Percentiles rank a stretch among this genome's conserved stretches.
These are phyloP conservation scores for Aspergillus hancockii DNA, from an alignment of 495 filamentous ascomycete genomes.

Conservation along the genomic window DNA sequence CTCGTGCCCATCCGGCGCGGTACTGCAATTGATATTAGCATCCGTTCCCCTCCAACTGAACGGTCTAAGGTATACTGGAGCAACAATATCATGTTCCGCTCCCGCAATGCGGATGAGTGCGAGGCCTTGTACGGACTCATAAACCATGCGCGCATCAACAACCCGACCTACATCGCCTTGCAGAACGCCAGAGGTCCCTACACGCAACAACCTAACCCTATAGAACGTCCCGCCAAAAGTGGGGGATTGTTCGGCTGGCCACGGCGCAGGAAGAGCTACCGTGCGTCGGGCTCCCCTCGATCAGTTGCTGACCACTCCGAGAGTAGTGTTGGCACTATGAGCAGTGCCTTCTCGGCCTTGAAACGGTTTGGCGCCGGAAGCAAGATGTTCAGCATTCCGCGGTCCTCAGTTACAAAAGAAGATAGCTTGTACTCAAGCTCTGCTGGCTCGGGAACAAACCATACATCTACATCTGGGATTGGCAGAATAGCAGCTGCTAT, in stretches of 20 bases:
- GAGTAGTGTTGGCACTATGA: constrained; percentile 59
- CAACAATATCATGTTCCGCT: constrained; percentile 87
- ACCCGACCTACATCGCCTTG: constrained; percentile 83
- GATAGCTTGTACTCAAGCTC: constrained; percentile 63
- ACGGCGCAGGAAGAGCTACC: constrained; percentile 56
- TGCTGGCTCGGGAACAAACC: constrained; percentile 46
- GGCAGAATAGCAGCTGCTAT: constrained; percentile 56
- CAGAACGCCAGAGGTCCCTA: constrained; percentile 63
- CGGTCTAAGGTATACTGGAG: constrained; percentile 70
- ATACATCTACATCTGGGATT: constrained; percentile 54
- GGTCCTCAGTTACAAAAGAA: constrained; percentile 56
- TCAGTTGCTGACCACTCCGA: constrained; percentile 57
- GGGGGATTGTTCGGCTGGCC: constrained; percentile 49
- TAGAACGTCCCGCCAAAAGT: constrained; percentile 33
- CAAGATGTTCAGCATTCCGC: constrained; percentile 77
- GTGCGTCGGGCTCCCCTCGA: constrained; percentile 54
- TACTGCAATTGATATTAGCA: constrained; percentile 89
- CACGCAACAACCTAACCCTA: constrained; percentile 30
- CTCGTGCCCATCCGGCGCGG: constrained; percentile 84
- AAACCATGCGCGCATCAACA: constrained; percentile 80
- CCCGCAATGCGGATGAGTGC: constrained; percentile 72
- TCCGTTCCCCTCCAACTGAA: constrained; percentile 75
- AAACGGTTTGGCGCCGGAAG: constrained; percentile 65
- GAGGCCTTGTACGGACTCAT: constrained; percentile 78
- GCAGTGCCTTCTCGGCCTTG: constrained; percentile 69